phyloP scores from a whole-genome alignment of 164 flowering plant genomes.

The Euptelea pleiosperma region DNA sequence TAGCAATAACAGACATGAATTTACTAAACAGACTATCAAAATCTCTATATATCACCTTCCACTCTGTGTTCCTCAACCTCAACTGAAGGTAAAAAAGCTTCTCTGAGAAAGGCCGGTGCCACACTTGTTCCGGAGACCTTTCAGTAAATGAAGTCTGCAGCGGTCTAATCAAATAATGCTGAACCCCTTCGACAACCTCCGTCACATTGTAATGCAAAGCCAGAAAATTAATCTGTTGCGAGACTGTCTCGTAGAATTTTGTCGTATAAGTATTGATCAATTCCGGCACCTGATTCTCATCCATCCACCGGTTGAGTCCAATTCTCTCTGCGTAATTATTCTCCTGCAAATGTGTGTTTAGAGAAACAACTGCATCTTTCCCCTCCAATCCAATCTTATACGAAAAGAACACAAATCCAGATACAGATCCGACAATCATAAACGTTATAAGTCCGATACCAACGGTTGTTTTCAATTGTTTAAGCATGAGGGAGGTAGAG shows the following conservation, averaged over 20 bases:
- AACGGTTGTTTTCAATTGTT: constrained; percentile 14
- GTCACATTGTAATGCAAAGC: constrained; percentile 25
- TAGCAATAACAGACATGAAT: constrained; percentile 16
- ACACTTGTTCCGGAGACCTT: constrained; percentile 8
- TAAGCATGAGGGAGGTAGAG: constrained; percentile 13
- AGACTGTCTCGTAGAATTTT: constrained; percentile 14
- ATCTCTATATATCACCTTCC: constrained; percentile 18
- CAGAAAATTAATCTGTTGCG: constrained; percentile 17
- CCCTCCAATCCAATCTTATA: constrained; percentile 26
- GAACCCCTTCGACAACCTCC: constrained; percentile 23
- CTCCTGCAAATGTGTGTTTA: constrained; percentile 24
- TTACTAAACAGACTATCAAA: constrained; percentile 15
- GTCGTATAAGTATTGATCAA: constrained; percentile 15
- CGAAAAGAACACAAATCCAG: constrained; percentile 17
- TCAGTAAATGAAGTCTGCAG: neutral
- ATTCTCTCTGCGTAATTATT: constrained; percentile 25
- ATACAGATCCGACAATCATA: constrained; percentile 23
- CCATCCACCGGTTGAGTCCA: constrained; percentile 21
- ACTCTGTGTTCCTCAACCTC: constrained; percentile 14
- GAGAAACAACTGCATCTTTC: constrained; percentile 22
- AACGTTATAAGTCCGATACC: constrained; percentile 19
- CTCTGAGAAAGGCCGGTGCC: constrained; percentile 10
- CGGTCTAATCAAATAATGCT: constrained; percentile 14
- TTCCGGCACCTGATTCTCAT: constrained; percentile 21
- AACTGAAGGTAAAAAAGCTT: constrained; percentile 8